phyloP scores from a whole-genome alignment of 768 basidiomycete genomes.

The Russula sp. region DNA sequence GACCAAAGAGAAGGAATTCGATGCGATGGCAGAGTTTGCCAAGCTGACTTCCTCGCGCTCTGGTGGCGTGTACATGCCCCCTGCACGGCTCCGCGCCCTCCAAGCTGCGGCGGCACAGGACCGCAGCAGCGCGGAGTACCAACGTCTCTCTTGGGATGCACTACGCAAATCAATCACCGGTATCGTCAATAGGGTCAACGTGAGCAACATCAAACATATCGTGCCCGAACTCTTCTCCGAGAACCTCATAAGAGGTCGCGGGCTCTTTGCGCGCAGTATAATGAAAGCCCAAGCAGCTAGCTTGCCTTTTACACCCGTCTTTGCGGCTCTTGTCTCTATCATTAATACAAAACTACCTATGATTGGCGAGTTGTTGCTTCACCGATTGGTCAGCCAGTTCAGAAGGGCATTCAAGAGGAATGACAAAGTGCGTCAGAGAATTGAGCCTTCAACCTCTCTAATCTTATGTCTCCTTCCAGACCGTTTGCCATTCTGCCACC shows the following conservation, averaged over 20 bases:
- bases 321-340: slow-evolving; percentile 88
- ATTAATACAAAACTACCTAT: slow-evolving; percentile 97
- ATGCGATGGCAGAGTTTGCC: slow-evolving; percentile 81
- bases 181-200: slow-evolving; percentile 99
- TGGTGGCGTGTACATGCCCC: slow-evolving; percentile 96
- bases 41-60: slow-evolving; percentile 76
- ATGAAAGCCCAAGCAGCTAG: slow-evolving; percentile 98
- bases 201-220: slow-evolving; percentile 91
- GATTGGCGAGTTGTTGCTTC: slow-evolving; percentile 87
- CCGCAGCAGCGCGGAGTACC: slow-evolving; percentile 83
- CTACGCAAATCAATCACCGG: slow-evolving; percentile 96
- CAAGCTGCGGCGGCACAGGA: slow-evolving; percentile 77
- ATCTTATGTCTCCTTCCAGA: slow-evolving; percentile 39
- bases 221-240: slow-evolving; percentile 88
- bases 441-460: background rate
- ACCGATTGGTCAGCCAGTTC: slow-evolving; percentile 90
- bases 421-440: slow-evolving; percentile 66
- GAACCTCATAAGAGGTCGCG: slow-evolving; percentile 89
- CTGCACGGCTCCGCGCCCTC: slow-evolving; percentile 84
- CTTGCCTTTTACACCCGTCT: slow-evolving; percentile 96
- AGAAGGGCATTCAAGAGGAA: slow-evolving; percentile 91
- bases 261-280: slow-evolving; percentile 86
- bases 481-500: slow-evolving; percentile 87
- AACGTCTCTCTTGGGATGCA: slow-evolving; percentile 96
- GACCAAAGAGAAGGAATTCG: slow-evolving; percentile 41